Conservation (phyloP, 78 protist species). For the Planoprotostelium fungivorum region DNA sequence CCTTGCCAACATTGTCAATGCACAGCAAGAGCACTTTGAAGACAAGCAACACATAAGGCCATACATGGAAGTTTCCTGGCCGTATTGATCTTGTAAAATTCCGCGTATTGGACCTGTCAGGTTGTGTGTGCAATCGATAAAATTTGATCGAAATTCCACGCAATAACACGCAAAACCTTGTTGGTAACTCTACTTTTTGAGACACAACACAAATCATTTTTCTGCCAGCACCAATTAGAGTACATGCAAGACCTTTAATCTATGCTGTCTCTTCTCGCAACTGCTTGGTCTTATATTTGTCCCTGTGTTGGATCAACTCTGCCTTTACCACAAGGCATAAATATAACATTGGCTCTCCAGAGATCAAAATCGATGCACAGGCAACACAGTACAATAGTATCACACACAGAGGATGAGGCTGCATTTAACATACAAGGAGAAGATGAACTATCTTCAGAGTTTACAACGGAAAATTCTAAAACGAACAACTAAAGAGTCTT, state of each 20-base stretch:
- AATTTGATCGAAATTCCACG: background rate
- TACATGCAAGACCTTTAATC: background rate
- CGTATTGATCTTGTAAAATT: background rate
- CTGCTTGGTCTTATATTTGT: background rate
- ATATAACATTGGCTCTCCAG: background rate
- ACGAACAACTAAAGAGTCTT: background rate
- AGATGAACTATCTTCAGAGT: background rate
- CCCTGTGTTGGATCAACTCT: background rate
- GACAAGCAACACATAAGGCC: background rate
- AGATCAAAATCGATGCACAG: constrained; percentile 1
- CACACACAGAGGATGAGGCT: background rate
- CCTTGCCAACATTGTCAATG: background rate
- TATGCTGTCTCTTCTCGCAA: constrained; percentile 1
- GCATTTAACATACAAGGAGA: constrained; percentile 1
- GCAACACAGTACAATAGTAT: background rate
- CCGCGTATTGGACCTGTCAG: constrained; percentile 1
- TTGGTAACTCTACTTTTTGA: background rate
- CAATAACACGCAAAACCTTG: background rate
- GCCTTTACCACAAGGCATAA: constrained; percentile 1
- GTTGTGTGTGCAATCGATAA: background rate
- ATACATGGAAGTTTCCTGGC: background rate
- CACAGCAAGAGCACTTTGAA: constrained; percentile 1
- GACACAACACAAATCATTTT: background rate
- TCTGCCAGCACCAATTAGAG: background rate
- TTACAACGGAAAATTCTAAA: no score